These are phyloP conservation scores for Rhodotorula toruloides DNA, from an alignment of 768 basidiomycete species.

Conservation along the genomic window DNA sequence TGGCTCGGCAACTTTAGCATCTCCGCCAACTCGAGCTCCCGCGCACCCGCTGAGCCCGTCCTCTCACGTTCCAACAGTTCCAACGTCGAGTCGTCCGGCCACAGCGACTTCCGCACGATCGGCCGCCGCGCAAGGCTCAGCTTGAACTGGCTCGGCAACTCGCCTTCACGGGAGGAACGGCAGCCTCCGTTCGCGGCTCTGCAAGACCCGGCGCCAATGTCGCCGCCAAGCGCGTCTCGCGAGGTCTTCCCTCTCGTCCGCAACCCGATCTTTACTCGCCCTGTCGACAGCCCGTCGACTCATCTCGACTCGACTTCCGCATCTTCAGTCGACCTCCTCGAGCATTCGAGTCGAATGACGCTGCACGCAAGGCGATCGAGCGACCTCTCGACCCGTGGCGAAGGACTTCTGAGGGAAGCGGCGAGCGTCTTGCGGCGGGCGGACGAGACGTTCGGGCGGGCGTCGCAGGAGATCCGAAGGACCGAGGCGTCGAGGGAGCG, in stretches of 20 bases:
- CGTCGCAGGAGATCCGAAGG: not conserved
- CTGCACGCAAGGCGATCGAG: not conserved
- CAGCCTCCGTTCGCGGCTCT: no score
- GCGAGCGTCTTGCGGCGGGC: conserved; percentile 11
- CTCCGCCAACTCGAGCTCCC: no score
- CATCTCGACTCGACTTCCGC: not conserved
- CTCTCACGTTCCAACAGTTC: no score
- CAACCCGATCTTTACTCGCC: not conserved
- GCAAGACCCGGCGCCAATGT: no score
- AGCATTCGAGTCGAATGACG: not conserved
- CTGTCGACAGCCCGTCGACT: not conserved
- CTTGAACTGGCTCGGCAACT: not conserved
- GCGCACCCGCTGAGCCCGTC: no score
- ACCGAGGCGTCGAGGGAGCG: not conserved
- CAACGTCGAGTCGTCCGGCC: not conserved
- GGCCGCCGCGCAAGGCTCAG: not conserved
- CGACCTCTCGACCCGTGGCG: not conserved
- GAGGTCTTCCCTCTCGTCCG: no score
- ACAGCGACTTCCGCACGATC: not conserved
- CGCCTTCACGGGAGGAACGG: no score
- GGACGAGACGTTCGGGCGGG: conserved; percentile 4
- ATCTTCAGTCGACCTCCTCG: not conserved
- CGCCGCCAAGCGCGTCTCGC: no score
- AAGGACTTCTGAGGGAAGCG: conserved; percentile 11
- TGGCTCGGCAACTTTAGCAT: not conserved